Conservation (phyloP, 306 rosid genomes). For the Malus sylvestris region DNA sequence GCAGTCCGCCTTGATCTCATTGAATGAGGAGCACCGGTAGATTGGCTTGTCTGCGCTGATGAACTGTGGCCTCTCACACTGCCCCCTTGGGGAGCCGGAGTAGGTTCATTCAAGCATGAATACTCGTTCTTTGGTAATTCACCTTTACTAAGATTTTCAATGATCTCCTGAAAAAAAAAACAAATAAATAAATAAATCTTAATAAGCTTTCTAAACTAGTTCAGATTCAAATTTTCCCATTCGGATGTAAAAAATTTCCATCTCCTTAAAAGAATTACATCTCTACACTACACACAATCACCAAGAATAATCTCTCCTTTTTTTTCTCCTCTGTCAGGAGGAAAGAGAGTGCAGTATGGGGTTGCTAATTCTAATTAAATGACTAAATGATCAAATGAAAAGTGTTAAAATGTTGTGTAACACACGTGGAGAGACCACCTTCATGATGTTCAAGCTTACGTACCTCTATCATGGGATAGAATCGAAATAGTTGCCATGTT, state of each 20-base stretch:
- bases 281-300: not conserved
- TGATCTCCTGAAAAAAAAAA: conserved; percentile 52
- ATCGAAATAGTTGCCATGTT: conserved; percentile 83
- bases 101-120: conserved; percentile 60
- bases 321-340: not conserved
- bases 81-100: conserved; percentile 9
- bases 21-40: conserved; percentile 52
- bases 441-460: conserved; percentile 15
- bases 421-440: not conserved
- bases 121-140: conserved; percentile 60
- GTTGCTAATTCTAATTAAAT: not conserved
- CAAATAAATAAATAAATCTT: not conserved
- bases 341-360: not conserved
- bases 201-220: not conserved
- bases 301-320: not conserved
- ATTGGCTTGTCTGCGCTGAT: conserved; percentile 25
- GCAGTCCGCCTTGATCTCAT: conserved; percentile 83
- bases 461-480: conserved; percentile 91
- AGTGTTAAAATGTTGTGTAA: not conserved
- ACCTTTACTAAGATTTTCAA: conserved; percentile 63
- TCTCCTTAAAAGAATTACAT: not conserved
- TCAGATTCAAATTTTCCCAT: not conserved
- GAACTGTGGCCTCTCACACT: conserved; percentile 24
- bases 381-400: not conserved
- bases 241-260: not conserved